Evolutionary conservation across 2,329 filamentous ascomycete genomes (phyloP).

Genomic region (Plectosphaerella sp.): DNA sequence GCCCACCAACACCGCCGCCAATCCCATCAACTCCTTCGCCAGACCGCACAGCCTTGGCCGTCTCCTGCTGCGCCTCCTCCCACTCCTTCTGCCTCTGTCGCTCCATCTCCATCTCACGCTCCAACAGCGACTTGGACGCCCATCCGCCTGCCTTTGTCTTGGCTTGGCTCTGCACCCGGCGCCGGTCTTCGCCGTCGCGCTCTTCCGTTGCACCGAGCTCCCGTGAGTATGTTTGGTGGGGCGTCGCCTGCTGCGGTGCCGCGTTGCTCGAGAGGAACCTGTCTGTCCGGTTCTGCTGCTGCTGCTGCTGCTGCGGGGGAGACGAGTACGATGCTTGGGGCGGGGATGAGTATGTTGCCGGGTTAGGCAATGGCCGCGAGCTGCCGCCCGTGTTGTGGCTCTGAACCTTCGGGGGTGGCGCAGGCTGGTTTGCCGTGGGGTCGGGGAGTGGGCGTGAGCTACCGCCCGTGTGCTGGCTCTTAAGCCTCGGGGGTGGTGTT

Average conservation of each 20-base stretch:
- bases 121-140: slow-evolving; percentile 66
- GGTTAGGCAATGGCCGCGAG: slow-evolving; percentile 49
- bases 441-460: slow-evolving; percentile 38
- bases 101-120: slow-evolving; percentile 78
- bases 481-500: slow-evolving; percentile 13
- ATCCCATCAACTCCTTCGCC: slow-evolving; percentile 55
- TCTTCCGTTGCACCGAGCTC: slow-evolving; percentile 55
- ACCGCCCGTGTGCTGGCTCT: slow-evolving; percentile 8
- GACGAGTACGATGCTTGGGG: neutral
- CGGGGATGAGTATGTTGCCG: slow-evolving; percentile 25
- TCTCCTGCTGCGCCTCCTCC: slow-evolving; percentile 69
- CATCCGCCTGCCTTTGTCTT: slow-evolving; percentile 59
- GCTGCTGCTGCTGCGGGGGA: slow-evolving; percentile 10
- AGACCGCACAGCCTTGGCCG: slow-evolving; percentile 49
- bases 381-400: slow-evolving; percentile 33
- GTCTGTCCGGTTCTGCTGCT: slow-evolving; percentile 45
- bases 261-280: slow-evolving; percentile 53
- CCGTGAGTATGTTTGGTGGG: slow-evolving; percentile 48
- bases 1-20: slow-evolving; percentile 61
- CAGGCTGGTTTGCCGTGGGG: slow-evolving; percentile 17
- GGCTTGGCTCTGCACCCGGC: slow-evolving; percentile 52
- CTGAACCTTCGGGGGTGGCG: slow-evolving; percentile 23
- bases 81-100: slow-evolving; percentile 73
- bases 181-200: slow-evolving; percentile 57
- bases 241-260: slow-evolving; percentile 31